These are phyloP conservation scores for Skeletonema costatum DNA, from an alignment of 108 stramenopile species.

Conservation along the genomic window DNA sequence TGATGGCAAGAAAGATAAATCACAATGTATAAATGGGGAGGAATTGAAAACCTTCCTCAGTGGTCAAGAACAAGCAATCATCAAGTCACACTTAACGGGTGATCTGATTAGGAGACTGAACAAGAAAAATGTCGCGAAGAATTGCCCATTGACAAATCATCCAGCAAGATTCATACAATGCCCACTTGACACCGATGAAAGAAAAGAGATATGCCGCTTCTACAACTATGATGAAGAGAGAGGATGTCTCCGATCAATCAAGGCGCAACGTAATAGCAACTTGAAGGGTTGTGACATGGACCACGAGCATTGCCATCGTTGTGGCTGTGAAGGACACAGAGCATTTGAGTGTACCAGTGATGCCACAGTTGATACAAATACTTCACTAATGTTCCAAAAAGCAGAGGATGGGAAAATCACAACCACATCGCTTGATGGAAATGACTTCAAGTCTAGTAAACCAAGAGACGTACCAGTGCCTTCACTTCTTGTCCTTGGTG, in stretches of 20 bases:
- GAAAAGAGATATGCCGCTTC: conserved; percentile 38
- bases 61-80: not conserved
- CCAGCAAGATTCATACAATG: conserved; percentile 29
- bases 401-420: not conserved
- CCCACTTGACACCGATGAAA: not conserved
- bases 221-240: conserved; percentile 39
- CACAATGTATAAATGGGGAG: not conserved
- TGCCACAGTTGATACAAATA: not conserved
- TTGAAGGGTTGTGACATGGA: conserved; percentile 32
- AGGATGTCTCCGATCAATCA: conserved; percentile 33
- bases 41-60: not conserved
- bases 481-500: conserved; percentile 33
- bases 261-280: not conserved
- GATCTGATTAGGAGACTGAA: conserved; percentile 20
- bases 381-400: conserved; percentile 13
- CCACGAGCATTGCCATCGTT: conserved; percentile 31
- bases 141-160: conserved; percentile 26
- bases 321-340: conserved; percentile 22
- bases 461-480: conserved; percentile 1
- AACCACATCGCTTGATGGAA: not conserved
- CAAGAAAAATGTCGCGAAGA: conserved; percentile 12
- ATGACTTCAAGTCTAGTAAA: not conserved
- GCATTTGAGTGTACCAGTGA: conserved; percentile 26
- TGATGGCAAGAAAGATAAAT: not conserved
- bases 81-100: not conserved